Percentiles rank a stretch among this genome's conserved stretches.
These are phyloP conservation scores for Choiromyces venosus DNA, from an alignment of 495 filamentous ascomycete species.

Conservation along the genomic window DNA sequence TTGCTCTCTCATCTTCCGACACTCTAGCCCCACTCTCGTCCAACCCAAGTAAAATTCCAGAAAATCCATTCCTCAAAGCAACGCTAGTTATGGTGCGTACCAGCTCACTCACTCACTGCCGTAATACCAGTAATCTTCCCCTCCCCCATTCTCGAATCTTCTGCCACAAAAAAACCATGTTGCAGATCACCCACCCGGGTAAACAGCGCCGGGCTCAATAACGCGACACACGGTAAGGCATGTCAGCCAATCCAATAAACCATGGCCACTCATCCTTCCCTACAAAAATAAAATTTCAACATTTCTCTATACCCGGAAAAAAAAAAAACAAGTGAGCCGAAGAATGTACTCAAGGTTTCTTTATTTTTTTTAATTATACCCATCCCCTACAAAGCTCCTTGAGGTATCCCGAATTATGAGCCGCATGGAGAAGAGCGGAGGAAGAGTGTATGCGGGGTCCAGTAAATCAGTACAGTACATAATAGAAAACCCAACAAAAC, in stretches of 20 bases:
- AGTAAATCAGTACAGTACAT: not conserved
- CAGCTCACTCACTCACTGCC: not conserved
- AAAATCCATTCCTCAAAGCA: not conserved
- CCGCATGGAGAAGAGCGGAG: not conserved
- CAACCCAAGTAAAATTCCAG: not conserved
- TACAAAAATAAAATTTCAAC: not conserved
- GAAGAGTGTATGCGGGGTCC: not conserved
- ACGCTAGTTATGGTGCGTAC: not conserved
- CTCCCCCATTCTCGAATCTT: not conserved
- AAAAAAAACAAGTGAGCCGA: not conserved
- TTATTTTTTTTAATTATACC: not conserved
- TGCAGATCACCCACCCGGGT: not conserved
- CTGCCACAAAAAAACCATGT: not conserved
- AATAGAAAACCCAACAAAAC: not conserved
- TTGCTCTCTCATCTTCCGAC: not conserved
- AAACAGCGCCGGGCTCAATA: not conserved
- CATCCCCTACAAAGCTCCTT: not conserved
- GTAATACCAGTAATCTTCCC: not conserved
- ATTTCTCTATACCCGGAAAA: not conserved
- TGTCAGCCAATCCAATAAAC: not conserved
- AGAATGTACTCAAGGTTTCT: not conserved
- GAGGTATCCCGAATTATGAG: not conserved
- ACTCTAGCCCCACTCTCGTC: not conserved
- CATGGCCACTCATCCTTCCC: not conserved
- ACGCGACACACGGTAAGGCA: not conserved